Base-by-base conservation (phyloP, 2,329 filamentous ascomycete species). In the Xenosphaeropsis pyriputrescens region DNA sequence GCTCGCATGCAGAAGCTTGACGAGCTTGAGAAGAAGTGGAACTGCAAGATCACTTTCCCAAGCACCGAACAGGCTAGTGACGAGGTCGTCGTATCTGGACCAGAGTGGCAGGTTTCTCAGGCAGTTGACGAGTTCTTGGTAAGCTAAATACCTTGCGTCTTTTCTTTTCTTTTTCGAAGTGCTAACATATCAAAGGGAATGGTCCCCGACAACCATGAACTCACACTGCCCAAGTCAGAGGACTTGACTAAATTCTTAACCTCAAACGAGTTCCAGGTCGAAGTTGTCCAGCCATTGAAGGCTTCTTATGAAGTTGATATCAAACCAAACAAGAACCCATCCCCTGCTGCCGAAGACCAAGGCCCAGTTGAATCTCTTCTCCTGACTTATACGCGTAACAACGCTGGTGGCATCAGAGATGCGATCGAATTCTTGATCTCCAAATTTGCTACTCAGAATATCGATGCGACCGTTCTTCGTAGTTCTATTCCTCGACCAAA, bases 41-140 rank as follows among this genome's bases (percentile, higher is more conserved):
- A 96, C 59, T 98, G 91, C 77, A 96, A 96, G 67, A 93, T 98
- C 54, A 84, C 86, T 49, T 98, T 98, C 56, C 91, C 91, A 6
- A 94, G 88, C 62, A 96, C 91, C 8, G 91, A 98, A 58, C 83
- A 93, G 60, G 91, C 91, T 16, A 96, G 89, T 56, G 91, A 98
- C 53, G 82, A 93, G 53, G 86, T 98, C 38, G 93, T 82, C 14
- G 86, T 98, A 41, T 94, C 86, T 43, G 91, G 91, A 4, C 91
- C 91, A 36, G 89, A 96, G 63, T 98, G 93, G 72, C 91, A 96
- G 68, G 89, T 98, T 29, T 89, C 91, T 44, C 83, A 93, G 56
- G 93, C 89, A 50, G 86, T 95, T 36, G 91, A 98, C 57, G 86
- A 91, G 53, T 89, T 98, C 50, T 64, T 98, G 61, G 79, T 83